Evolutionary conservation across 2,329 filamentous ascomycete species (phyloP).

Genomic region (Daldinia eschscholtzii): DNA sequence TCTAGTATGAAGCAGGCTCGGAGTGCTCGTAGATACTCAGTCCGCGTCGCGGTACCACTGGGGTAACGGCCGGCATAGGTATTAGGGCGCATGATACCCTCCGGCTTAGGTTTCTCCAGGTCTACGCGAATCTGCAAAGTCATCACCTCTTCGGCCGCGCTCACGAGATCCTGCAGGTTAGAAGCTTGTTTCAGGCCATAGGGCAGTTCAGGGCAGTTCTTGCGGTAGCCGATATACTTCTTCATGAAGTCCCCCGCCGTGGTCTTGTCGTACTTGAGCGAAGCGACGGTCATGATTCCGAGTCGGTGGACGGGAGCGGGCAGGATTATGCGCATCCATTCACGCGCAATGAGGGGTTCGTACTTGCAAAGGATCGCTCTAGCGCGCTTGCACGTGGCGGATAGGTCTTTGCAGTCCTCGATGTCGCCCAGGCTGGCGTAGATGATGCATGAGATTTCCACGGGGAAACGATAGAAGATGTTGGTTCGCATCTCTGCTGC

Average conservation of each 20-base stretch:
- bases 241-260: not conserved
- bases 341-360: not conserved
- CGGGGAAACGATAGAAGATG: not conserved
- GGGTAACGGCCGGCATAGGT: not conserved
- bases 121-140: too few relatives aligned
- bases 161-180: not conserved
- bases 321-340: not conserved
- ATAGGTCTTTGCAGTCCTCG: not conserved
- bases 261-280: not conserved
- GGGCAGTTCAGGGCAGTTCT: not conserved
- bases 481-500: not conserved
- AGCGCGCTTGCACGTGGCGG: not conserved
- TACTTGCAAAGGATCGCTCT: not conserved
- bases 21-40: not conserved
- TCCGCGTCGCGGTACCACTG: not conserved
- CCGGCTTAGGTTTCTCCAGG: not conserved
- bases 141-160: too few relatives aligned
- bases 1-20: constrained; percentile 16
- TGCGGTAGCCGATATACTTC: not conserved
- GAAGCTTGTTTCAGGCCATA: not conserved
- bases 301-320: not conserved
- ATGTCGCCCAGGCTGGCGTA: not conserved
- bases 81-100: too few relatives aligned
- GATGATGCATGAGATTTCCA: not conserved
- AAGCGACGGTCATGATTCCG: not conserved